Percentiles rank a stretch among this genome's conserved stretches.
Conservation (phyloP, 2,329 filamentous ascomycete genomes). For the Sclerotinia trifoliorum region DNA sequence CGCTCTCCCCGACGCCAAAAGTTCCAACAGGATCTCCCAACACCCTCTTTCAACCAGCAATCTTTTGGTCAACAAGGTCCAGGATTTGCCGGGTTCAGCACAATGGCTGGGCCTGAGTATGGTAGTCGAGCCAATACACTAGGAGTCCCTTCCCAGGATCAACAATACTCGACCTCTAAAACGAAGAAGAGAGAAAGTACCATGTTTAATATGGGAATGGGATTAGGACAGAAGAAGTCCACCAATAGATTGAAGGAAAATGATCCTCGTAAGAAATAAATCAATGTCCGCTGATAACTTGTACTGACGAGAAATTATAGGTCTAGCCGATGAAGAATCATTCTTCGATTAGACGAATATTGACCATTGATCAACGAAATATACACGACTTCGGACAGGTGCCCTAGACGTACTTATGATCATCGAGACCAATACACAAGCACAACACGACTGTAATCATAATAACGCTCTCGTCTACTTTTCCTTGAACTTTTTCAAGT, state of each 20-base stretch:
- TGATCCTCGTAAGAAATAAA: conserved; percentile 35
- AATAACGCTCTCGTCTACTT: conserved; percentile 10
- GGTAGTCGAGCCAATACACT: conserved; percentile 33
- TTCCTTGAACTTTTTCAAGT: not conserved
- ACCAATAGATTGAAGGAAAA: conserved; percentile 33
- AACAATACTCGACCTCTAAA: conserved; percentile 34
- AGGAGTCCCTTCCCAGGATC: conserved; percentile 37
- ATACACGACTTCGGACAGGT: conserved; percentile 34
- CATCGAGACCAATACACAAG: conserved; percentile 1
- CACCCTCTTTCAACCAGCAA: conserved; percentile 54
- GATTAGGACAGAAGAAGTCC: conserved; percentile 42
- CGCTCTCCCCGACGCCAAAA: conserved; percentile 64
- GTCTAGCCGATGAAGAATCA: conserved; percentile 38
- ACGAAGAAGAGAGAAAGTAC: conserved; percentile 58
- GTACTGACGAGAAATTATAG: conserved; percentile 28
- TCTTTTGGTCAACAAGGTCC: conserved; percentile 45
- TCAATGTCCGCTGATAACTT: not conserved
- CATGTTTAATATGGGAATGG: conserved; percentile 52
- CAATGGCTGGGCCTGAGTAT: conserved; percentile 39
- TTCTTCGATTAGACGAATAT: conserved; percentile 37
- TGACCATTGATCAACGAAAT: conserved; percentile 16
- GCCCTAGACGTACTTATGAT: conserved; percentile 26
- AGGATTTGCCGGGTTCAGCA: conserved; percentile 45
- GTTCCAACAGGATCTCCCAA: conserved; percentile 61
- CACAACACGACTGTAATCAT: conserved; percentile 22